A percentile compares a stretch with the other conserved stretches of the same genome.
Conservation (phyloP, 345 rosid species). For the Draba incana region DNA sequence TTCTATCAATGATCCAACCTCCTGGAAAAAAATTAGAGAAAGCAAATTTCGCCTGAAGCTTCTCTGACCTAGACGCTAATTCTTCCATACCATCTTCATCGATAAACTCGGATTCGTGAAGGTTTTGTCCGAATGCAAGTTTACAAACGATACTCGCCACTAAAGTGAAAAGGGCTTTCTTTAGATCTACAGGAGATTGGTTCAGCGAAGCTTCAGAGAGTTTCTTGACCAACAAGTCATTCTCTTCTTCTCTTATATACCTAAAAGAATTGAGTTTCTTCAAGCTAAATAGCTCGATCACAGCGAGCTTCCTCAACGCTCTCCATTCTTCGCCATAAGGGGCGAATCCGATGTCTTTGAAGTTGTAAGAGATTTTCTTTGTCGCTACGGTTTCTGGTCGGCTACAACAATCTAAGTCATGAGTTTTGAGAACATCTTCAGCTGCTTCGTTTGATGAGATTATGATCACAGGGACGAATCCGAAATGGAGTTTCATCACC, state of each 20-base stretch:
- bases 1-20: constrained; percentile 55
- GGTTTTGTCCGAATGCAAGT: constrained; percentile 44
- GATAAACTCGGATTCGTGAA: constrained; percentile 43
- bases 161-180: constrained; percentile 40
- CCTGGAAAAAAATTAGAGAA: constrained; percentile 40
- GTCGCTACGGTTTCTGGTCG: constrained; percentile 42
- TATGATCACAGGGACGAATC: constrained; percentile 29
- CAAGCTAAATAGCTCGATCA: constrained; percentile 37
- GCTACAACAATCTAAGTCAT: constrained; percentile 49
- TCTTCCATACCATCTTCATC: constrained; percentile 34
- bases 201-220: constrained; percentile 38
- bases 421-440: constrained; percentile 43
- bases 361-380: constrained; percentile 44
- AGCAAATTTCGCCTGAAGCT: constrained; percentile 39
- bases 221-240: constrained; percentile 36
- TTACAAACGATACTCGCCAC: constrained; percentile 42
- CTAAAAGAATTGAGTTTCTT: constrained; percentile 42
- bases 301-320: constrained; percentile 45
- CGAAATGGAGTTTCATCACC: constrained; percentile 38
- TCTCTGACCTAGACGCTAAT: constrained; percentile 39
- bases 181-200: constrained; percentile 43
- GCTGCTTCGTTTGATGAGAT: constrained; percentile 42
- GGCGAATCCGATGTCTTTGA: constrained; percentile 49
- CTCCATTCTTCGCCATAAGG: constrained; percentile 51
- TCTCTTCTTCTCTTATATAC: constrained; percentile 47